These are phyloP conservation scores for Malassezia slooffiae DNA, from an alignment of 1,284 basidiomycete genomes.

Conservation along the genomic window DNA sequence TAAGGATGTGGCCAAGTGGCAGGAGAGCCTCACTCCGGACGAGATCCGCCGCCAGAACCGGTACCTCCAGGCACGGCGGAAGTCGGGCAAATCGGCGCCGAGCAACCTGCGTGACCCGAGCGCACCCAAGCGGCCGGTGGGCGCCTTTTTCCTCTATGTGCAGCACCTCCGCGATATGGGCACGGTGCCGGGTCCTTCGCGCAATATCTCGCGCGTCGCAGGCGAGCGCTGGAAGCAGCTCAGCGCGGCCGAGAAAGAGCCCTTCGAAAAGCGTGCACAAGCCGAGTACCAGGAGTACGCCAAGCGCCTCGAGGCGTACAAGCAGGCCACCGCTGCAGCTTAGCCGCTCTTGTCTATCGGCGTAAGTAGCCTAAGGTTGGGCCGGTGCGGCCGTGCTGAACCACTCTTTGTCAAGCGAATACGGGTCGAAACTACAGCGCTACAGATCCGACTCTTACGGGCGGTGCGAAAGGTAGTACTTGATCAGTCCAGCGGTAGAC, in stretches of 20 bases:
- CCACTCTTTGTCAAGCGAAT: too few species aligned
- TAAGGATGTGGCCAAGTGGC: conserved; percentile 30
- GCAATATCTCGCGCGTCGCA: conserved; percentile 22
- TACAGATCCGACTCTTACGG: conserved; percentile 16
- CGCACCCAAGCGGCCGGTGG: conserved; percentile 32
- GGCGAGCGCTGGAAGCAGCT: conserved; percentile 30
- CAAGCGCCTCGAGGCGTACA: conserved; percentile 25
- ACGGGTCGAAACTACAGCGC: too few species aligned
- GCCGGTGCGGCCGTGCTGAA: too few species aligned
- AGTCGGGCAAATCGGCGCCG: conserved; percentile 24
- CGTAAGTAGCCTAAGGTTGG: too few species aligned
- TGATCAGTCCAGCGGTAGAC: conserved; percentile 50
- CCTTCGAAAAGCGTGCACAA: conserved; percentile 24
- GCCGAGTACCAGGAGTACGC: conserved; percentile 25
- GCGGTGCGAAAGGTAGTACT: conserved; percentile 32
- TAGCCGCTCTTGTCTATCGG: too few species aligned
- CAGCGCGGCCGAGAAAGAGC: conserved; percentile 23
- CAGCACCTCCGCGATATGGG: conserved; percentile 25
- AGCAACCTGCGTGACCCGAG: conserved; percentile 27
- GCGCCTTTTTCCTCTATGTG: conserved; percentile 35
- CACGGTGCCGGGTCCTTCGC: conserved; percentile 16
- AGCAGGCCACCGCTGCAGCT: background rate
- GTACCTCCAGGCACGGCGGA: conserved; percentile 30
- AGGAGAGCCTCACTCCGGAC: conserved; percentile 28
- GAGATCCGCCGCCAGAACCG: conserved; percentile 41